Conservation (phyloP, 2,329 filamentous ascomycete species). For the Bipolaris zeicola region DNA sequence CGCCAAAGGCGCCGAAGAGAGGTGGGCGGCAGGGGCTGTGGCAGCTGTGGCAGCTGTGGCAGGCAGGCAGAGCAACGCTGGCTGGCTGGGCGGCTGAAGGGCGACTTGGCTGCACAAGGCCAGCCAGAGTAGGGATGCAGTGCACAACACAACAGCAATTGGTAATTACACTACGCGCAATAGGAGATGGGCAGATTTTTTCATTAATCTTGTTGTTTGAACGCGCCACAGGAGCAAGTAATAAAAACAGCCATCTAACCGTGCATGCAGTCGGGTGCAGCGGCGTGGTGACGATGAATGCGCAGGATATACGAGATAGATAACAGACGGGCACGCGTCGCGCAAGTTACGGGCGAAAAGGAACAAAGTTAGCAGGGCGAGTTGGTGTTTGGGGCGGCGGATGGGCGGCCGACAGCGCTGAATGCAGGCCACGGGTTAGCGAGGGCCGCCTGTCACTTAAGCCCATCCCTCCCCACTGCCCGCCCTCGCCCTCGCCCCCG, state of each 20-base stretch:
- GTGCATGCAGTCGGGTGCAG: no score
- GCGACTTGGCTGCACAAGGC: no score
- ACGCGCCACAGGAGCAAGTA: no score
- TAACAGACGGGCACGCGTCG: no score
- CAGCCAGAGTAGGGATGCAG: not conserved
- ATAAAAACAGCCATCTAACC: no score
- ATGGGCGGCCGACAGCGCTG: not conserved
- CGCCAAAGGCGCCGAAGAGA: not conserved
- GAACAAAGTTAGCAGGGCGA: not conserved
- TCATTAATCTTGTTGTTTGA: no score
- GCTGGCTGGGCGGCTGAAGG: no score
- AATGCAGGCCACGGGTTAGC: conserved; percentile 5
- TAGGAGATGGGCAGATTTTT: not conserved
- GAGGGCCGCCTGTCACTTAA: conserved; percentile 19
- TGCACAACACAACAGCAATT: not conserved
- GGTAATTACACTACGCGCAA: not conserved
- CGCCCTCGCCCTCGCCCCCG: conserved; percentile 1
- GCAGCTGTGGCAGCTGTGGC: no score
- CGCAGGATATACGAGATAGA: no score
- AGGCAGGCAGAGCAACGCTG: no score
- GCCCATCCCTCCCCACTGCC: conserved; percentile 4
- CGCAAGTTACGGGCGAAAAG: no score
- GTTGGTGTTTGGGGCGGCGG: not conserved
- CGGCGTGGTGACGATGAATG: no score
- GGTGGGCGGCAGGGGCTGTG: not conserved